phyloP scores from a whole-genome alignment of 306 rosid genomes.

The Vicia villosa region DNA sequence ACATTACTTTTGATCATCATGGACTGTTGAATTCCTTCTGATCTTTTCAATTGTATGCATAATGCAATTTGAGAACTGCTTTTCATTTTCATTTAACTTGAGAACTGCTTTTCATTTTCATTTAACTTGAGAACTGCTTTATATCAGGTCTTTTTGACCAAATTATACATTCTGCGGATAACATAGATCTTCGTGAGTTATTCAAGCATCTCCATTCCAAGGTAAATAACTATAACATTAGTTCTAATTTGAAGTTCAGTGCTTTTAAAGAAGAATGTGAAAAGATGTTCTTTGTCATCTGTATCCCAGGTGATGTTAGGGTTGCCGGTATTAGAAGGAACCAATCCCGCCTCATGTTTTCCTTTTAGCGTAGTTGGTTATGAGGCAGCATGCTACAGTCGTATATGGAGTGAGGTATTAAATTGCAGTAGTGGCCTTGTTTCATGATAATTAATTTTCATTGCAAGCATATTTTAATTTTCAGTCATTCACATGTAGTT shows the following conservation, averaged over 20 bases:
- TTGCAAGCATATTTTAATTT: conserved; percentile 20
- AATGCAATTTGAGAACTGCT: too few relatives aligned
- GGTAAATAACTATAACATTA: conserved; percentile 50
- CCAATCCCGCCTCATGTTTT: conserved; percentile 90
- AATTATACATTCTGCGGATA: conserved; percentile 93
- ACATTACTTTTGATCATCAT: not conserved
- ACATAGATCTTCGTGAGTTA: conserved; percentile 78
- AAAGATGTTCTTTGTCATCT: not conserved
- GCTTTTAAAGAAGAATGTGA: conserved; percentile 26
- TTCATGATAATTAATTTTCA: conserved; percentile 22
- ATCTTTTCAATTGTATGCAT: conserved; percentile 18
- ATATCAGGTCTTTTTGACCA: conserved; percentile 89
- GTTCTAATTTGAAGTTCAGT: conserved; percentile 35
- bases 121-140: conserved; percentile 29
- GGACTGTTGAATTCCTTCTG: conserved; percentile 3
- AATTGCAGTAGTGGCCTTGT: conserved; percentile 9
- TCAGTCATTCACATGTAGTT: conserved; percentile 2
- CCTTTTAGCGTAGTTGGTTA: conserved; percentile 74
- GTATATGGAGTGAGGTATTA: conserved; percentile 94
- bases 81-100: too few relatives aligned
- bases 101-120: conserved; percentile 16
- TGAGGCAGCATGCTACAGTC: conserved; percentile 96
- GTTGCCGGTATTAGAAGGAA: conserved; percentile 81
- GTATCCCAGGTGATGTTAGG: conserved; percentile 83
- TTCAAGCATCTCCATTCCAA: conserved; percentile 92